Conservation (phyloP, 306 rosid species). For the Cicer cuneatum region DNA sequence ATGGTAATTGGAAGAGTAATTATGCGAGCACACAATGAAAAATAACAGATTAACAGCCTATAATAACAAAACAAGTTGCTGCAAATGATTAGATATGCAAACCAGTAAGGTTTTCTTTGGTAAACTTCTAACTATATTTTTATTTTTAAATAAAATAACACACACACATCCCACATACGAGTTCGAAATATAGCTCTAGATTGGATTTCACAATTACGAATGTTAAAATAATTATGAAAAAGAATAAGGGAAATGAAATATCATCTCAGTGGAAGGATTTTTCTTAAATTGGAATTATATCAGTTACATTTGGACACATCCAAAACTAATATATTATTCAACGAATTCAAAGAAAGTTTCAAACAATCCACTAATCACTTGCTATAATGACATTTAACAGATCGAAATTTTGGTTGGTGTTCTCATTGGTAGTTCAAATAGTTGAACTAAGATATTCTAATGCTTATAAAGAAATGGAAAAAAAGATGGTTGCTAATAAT, state of each 20-base stretch:
- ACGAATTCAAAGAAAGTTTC: neutral
- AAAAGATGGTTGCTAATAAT: too few relatives aligned
- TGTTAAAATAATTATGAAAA: neutral
- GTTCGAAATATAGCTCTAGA: neutral
- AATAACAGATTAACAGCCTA: neutral
- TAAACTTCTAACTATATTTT: neutral
- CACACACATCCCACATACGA: neutral
- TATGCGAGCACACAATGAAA: constrained; percentile 5
- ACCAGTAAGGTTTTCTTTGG: neutral
- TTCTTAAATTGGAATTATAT: neutral
- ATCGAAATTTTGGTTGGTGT: constrained; percentile 5
- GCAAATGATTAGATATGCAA: too few relatives aligned
- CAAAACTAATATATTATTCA: constrained; percentile 14
- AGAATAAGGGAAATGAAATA: too few relatives aligned
- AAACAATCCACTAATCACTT: constrained; percentile 6
- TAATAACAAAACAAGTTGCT: neutral
- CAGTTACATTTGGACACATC: neutral
- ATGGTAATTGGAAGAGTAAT: constrained; percentile 33
- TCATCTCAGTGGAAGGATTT: neutral
- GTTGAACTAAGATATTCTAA: too few relatives aligned
- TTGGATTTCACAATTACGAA: constrained; percentile 32
- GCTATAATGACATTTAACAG: neutral
- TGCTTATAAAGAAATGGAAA: too few relatives aligned
- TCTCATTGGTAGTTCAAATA: too few relatives aligned
- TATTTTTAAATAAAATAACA: neutral